Base-by-base conservation (phyloP, 768 basidiomycete species). In the Lentinula edodes region DNA sequence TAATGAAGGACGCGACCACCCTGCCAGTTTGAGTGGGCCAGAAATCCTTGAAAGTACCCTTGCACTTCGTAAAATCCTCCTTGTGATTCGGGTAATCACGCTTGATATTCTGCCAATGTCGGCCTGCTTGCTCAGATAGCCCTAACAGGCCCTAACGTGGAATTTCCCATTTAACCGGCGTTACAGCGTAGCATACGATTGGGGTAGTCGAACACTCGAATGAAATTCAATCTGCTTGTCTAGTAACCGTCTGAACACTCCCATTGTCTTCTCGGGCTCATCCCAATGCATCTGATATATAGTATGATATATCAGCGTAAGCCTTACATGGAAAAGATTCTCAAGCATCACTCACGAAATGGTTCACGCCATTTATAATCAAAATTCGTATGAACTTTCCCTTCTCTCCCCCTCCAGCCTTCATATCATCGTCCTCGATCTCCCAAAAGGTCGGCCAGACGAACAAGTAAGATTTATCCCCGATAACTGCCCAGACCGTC, bases 361-460 rank as follows among this genome's bases (percentile, higher is more conserved):
- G 54, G 43, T 56, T 56, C n/a, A 15, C 54, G 6, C 54, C 54
- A 6, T 56, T 23, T 18, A 56, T 10, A 13, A 56, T 20, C 10
- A 41, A 7, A 32, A 56, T 43, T 16, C 23, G 9, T 8, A 56
- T n/a, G 20, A 42, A 56, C 54, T 28, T 56, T 15, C 41, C 54
- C 7, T 32, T 42, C 23, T 42, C 54, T 28, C 54, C 54, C 15
- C 23, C 23, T 13, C 54, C 54, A 15, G 38, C 20, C 20, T 56
- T 32, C 38, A 41, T 16, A 43, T 56, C 54, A 56, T 56, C 54
- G 7, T 56, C 39, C 23, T 56, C 54, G 6, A 56, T 43, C 41
- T 56, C 54, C 54, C 54, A 56, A 34, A 56, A 56, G 10, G 54
- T 43, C 20, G 54, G 54, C 54, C 39, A 56, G 16, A n/a, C n/a